Evolutionary conservation across 306 rosid genomes (phyloP).

Genomic region (Prunus dulcis): DNA sequence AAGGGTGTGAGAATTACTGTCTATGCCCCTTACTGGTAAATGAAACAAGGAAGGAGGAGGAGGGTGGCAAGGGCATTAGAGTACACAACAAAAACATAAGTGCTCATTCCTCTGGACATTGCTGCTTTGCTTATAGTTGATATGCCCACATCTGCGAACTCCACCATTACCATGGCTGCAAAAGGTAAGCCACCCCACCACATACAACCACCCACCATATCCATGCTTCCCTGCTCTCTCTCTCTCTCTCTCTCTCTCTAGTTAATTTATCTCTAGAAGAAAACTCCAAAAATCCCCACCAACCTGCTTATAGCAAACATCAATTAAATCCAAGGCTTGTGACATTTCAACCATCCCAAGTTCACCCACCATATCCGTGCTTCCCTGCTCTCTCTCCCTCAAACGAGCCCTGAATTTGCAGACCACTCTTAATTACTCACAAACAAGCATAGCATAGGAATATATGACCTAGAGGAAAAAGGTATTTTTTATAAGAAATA

Average conservation of each 20-base stretch:
- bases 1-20: not conserved
- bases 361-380: not conserved
- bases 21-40: not conserved
- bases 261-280: too few relatives aligned
- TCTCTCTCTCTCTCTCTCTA: not conserved
- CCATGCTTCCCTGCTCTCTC: not conserved
- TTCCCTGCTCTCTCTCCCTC: not conserved
- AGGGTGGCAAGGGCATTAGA: not conserved
- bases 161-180: slow-evolving; percentile 9
- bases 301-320: too few relatives aligned
- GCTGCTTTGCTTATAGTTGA: slow-evolving; percentile 9
- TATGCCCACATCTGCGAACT: slow-evolving; percentile 12
- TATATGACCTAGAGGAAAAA: too few relatives aligned
- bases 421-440: not conserved
- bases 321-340: too few relatives aligned
- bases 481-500: too few relatives aligned
- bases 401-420: too few relatives aligned
- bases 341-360: too few relatives aligned
- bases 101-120: slow-evolving; percentile 20
- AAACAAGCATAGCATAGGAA: too few relatives aligned
- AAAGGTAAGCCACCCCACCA: not conserved
- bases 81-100: not conserved
- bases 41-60: slow-evolving; percentile 16
- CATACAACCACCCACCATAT: not conserved
- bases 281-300: too few relatives aligned